Evolutionary conservation across 352 stramenopile species (phyloP).

Genomic region (Globisporangium viniferum): DNA sequence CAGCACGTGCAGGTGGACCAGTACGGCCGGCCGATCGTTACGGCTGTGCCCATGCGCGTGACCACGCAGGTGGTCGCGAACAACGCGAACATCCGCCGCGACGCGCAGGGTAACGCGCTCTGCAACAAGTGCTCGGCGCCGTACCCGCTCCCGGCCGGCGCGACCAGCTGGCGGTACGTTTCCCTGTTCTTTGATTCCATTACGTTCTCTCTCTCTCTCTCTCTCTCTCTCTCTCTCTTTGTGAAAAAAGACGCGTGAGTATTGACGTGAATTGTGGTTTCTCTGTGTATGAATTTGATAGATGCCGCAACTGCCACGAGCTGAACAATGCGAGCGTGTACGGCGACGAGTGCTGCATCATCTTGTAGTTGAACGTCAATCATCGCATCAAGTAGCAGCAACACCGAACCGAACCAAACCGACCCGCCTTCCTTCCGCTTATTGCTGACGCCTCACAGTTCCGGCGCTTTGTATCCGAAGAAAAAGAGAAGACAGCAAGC

Average conservation of each 20-base stretch:
- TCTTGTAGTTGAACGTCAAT: conserved; percentile 26
- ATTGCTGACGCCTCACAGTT: not conserved
- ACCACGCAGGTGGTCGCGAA: conserved; percentile 21
- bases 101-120: conserved; percentile 67
- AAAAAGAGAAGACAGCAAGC: not conserved
- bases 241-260: not conserved
- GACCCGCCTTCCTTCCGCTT: not conserved
- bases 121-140: conserved; percentile 69
- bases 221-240: not conserved
- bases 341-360: conserved; percentile 68
- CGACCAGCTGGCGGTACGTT: conserved; percentile 62
- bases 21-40: conserved; percentile 22
- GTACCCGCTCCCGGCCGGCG: conserved; percentile 64
- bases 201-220: not conserved
- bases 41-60: conserved; percentile 16
- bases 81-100: conserved; percentile 31
- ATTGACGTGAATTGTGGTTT: not conserved
- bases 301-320: conserved; percentile 66
- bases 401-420: not conserved
- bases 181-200: not conserved
- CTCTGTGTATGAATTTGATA: conserved; percentile 9
- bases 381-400: not conserved
- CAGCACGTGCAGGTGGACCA: conserved; percentile 20
- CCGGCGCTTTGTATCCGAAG: not conserved
- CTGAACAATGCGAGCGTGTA: conserved; percentile 81